Evolutionary conservation across 106 monocot species (phyloP).

Genomic region (Posidonia australis): DNA sequence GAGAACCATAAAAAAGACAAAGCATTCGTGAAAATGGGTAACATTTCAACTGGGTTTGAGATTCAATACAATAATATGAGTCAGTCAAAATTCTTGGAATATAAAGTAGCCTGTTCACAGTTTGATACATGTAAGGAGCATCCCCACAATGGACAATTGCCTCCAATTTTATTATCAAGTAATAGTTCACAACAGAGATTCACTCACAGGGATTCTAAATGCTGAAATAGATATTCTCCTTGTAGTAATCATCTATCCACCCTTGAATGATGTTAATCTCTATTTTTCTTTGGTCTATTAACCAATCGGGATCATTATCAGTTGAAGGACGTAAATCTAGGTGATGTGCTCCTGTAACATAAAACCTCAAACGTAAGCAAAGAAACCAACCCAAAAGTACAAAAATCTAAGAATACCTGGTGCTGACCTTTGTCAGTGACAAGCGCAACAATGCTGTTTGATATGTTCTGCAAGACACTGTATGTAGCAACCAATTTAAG

Average conservation of each 20-base stretch:
- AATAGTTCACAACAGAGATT: too few relatives aligned
- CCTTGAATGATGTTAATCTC: constrained; percentile 56
- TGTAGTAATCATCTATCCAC: constrained; percentile 60
- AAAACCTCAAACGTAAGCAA: background rate
- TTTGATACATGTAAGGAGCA: too few relatives aligned
- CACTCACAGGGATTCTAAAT: too few relatives aligned
- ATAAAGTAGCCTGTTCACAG: too few relatives aligned
- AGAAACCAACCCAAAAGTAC: background rate
- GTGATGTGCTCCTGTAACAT: constrained; percentile 66
- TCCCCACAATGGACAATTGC: too few relatives aligned
- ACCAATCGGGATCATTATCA: constrained; percentile 68
- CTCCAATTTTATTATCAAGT: too few relatives aligned
- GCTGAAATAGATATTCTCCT: constrained; percentile 9
- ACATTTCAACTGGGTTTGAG: too few relatives aligned
- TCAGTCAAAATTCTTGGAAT: too few relatives aligned
- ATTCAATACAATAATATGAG: too few relatives aligned
- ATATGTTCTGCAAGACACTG: constrained; percentile 84
- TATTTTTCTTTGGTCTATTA: constrained; percentile 40
- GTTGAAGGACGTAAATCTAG: constrained; percentile 68
- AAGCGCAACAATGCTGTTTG: constrained; percentile 62
- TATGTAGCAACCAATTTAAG: background rate
- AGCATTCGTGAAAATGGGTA: too few relatives aligned
- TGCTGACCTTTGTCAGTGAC: constrained; percentile 57
- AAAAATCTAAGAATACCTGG: background rate
- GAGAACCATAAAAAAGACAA: too few relatives aligned